These are phyloP conservation scores for Suhomyces panamericanus DNA, from an alignment of 1,139 yeast species.

Conservation along the genomic window DNA sequence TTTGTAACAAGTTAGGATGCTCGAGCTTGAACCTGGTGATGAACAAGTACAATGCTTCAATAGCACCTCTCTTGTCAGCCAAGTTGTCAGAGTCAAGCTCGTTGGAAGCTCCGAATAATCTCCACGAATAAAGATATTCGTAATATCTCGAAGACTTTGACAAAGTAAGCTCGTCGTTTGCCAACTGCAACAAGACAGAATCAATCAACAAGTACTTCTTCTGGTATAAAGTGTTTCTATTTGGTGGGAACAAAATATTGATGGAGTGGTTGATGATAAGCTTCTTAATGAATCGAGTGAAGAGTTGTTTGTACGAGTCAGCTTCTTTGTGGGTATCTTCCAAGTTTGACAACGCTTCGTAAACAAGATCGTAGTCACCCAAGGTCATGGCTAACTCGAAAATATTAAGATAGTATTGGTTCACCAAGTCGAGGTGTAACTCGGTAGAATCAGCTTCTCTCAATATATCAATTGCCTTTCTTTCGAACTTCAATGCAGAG, in stretches of 20 bases:
- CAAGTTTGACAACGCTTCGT: slow-evolving; percentile 29
- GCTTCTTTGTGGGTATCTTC: slow-evolving; percentile 10
- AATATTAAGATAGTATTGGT: slow-evolving; percentile 27
- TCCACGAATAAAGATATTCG: slow-evolving; percentile 57
- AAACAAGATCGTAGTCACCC: slow-evolving; percentile 27
- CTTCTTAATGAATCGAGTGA: slow-evolving; percentile 26
- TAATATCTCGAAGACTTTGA: slow-evolving; percentile 47
- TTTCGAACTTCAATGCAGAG: slow-evolving; percentile 35
- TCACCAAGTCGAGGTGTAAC: not conserved
- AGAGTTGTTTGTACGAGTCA: slow-evolving; percentile 17
- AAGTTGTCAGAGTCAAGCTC: slow-evolving; percentile 22
- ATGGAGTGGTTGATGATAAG: slow-evolving; percentile 26
- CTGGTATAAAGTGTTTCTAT: slow-evolving; percentile 23
- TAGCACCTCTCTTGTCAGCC: slow-evolving; percentile 53
- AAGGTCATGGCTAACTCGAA: slow-evolving; percentile 34
- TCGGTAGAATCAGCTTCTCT: slow-evolving; percentile 5
- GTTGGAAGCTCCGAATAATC: slow-evolving; percentile 34
- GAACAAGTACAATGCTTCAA: slow-evolving; percentile 57
- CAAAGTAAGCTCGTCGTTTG: slow-evolving; percentile 34
- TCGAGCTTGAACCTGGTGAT: slow-evolving; percentile 41
- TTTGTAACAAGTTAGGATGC: slow-evolving; percentile 13
- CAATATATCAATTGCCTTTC: slow-evolving; percentile 30
- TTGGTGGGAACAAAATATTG: slow-evolving; percentile 26
- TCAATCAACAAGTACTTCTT: slow-evolving; percentile 39
- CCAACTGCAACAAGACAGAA: slow-evolving; percentile 38